These are phyloP conservation scores for Pholiota conissans DNA, from an alignment of 768 basidiomycete genomes.

Conservation along the genomic window DNA sequence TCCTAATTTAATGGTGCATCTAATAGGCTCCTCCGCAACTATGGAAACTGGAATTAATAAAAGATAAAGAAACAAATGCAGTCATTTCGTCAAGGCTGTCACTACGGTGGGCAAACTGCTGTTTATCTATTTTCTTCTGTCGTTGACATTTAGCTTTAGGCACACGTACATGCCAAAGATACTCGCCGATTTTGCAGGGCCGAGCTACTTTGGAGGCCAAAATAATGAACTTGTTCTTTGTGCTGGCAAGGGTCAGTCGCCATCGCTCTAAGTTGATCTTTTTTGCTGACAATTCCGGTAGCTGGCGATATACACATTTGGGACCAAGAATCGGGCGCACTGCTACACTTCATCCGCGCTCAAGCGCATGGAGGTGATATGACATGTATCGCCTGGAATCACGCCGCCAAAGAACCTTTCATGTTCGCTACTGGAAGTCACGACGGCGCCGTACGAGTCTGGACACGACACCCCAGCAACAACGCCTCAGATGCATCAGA, in stretches of 20 bases:
- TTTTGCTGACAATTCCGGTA: conserved; percentile 25
- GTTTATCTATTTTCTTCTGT: conserved; percentile 7
- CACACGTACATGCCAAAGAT: conserved; percentile 76
- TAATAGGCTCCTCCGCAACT: conserved; percentile 74
- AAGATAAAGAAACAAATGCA: conserved; percentile 44
- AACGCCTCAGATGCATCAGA: neutral
- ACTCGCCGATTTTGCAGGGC: conserved; percentile 73
- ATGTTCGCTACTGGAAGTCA: conserved; percentile 80
- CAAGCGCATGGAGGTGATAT: conserved; percentile 67
- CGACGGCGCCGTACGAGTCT: conserved; percentile 74
- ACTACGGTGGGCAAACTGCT: conserved; percentile 31
- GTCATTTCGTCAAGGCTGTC: conserved; percentile 36
- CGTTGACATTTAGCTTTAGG: conserved; percentile 28
- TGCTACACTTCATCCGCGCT: conserved; percentile 69
- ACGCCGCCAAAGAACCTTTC: conserved; percentile 59
- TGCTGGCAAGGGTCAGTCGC: conserved; percentile 63
- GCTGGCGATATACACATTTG: conserved; percentile 85
- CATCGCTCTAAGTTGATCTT: neutral
- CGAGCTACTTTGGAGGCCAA: conserved; percentile 81
- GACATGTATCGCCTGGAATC: conserved; percentile 83
- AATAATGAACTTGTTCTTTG: conserved; percentile 79
- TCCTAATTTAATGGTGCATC: neutral
- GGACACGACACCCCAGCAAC: conserved; percentile 49
- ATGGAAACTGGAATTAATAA: conserved; percentile 69
- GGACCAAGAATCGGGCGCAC: conserved; percentile 77